Evolutionary conservation across 2,329 filamentous ascomycete genomes (phyloP).

Genomic region (Aspergillus phoenicis): DNA sequence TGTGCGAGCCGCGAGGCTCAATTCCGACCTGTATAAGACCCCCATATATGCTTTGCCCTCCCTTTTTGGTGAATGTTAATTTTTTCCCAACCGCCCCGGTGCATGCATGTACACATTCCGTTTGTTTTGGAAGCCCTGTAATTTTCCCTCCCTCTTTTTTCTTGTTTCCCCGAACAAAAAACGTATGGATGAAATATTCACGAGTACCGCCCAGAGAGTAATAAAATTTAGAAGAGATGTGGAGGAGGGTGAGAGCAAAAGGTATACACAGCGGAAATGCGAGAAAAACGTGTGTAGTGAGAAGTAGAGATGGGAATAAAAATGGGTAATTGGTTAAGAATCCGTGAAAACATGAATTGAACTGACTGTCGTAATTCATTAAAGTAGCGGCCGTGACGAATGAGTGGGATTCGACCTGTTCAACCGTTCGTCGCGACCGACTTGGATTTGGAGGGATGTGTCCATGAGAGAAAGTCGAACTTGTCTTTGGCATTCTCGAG

Average conservation of each 20-base stretch:
- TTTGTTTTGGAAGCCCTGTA: neutral
- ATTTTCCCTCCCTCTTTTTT: too few species aligned
- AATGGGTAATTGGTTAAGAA: neutral
- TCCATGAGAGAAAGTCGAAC: slow-evolving; percentile 57
- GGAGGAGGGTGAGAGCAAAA: neutral
- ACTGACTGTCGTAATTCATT: slow-evolving; percentile 25
- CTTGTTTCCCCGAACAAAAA: neutral
- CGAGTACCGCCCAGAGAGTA: neutral
- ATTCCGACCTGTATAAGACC: slow-evolving; percentile 10
- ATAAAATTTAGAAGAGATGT: slow-evolving; percentile 8
- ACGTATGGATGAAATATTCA: neutral
- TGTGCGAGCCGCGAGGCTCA: slow-evolving; percentile 17
- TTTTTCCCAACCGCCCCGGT: slow-evolving; percentile 10
- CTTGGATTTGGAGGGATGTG: slow-evolving; percentile 48
- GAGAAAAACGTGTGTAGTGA: neutral
- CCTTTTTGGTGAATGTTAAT: neutral
- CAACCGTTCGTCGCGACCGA: slow-evolving; percentile 40
- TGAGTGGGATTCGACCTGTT: slow-evolving; percentile 8
- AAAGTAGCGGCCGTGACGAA: slow-evolving; percentile 12
- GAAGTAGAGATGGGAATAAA: slow-evolving; percentile 3
- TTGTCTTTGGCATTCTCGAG: slow-evolving; percentile 51
- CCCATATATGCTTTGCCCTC: slow-evolving; percentile 15
- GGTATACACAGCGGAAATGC: slow-evolving; percentile 2
- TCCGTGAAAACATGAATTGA: slow-evolving; percentile 18
- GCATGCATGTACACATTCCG: slow-evolving; percentile 3